These are phyloP conservation scores for Syncephalastrum sp. DNA, from an alignment of 371 early-diverging fungal species.

Conservation along the genomic window DNA sequence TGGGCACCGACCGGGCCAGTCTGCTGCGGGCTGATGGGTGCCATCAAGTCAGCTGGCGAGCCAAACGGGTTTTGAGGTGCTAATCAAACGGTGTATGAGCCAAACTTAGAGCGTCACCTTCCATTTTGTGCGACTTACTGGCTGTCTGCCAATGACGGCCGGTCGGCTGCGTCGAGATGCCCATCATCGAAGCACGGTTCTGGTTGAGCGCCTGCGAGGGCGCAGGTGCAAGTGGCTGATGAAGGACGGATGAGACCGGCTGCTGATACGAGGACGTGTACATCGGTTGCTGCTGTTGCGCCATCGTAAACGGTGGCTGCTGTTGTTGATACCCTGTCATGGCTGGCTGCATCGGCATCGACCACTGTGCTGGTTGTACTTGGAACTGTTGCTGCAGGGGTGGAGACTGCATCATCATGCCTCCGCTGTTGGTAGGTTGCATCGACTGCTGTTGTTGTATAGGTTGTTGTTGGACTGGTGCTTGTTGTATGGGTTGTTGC, in stretches of 20 bases:
- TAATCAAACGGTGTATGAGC: constrained; percentile 4
- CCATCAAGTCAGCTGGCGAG: constrained; percentile 29
- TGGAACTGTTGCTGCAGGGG: constrained; percentile 14
- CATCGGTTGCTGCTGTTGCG: constrained; percentile 15
- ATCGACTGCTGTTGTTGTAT: constrained; percentile 17
- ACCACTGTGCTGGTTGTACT: constrained; percentile 9
- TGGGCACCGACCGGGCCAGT: constrained; percentile 26
- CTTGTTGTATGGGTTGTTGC: constrained; percentile 4
- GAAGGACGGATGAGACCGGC: constrained; percentile 8
- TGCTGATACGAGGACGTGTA: not conserved
- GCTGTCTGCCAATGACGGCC: constrained; percentile 52
- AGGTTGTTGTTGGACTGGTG: constrained; percentile 7
- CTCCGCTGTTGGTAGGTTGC: constrained; percentile 2
- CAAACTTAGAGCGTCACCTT: too few relatives aligned
- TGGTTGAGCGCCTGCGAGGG: constrained; percentile 9
- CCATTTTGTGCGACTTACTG: constrained; percentile 31
- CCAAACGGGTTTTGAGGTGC: constrained; percentile 60
- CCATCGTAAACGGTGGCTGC: constrained; percentile 2
- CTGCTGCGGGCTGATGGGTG: constrained; percentile 29
- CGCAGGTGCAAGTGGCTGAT: constrained; percentile 7
- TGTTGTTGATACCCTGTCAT: constrained; percentile 14
- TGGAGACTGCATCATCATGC: constrained; percentile 7
- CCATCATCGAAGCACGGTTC: constrained; percentile 1
- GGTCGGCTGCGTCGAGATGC: constrained; percentile 6
- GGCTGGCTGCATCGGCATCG: constrained; percentile 13